Conservation (phyloP, 78 protist species). For the Dictyostelium purpureum region DNA sequence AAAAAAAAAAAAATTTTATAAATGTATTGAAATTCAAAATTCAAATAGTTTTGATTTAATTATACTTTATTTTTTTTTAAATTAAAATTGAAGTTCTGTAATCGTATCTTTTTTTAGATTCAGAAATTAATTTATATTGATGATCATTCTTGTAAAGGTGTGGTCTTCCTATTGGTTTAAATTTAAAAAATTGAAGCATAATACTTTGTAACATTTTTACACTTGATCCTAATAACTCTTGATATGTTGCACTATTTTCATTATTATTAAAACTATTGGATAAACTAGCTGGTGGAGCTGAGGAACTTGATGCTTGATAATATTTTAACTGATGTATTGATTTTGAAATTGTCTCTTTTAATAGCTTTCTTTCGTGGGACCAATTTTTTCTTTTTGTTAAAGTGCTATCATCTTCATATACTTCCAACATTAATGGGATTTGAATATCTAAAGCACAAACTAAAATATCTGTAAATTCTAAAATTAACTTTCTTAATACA, state of each 20-base stretch:
- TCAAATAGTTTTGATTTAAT: neutral
- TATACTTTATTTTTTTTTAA: neutral
- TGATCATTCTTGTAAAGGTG: neutral
- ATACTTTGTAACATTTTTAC: slow-evolving; percentile 11
- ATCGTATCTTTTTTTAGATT: neutral
- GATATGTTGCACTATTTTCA: neutral
- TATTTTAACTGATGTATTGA: neutral
- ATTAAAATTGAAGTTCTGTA: neutral
- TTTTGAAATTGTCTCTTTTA: neutral
- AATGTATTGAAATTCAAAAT: too few relatives aligned
- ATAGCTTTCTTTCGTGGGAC: neutral
- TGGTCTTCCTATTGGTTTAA: slow-evolving; percentile 12
- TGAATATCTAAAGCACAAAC: neutral
- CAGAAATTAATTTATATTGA: neutral
- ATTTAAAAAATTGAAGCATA: neutral
- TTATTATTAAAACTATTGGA: neutral
- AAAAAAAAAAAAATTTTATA: too few relatives aligned
- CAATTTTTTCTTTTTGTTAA: neutral
- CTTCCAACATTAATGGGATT: neutral
- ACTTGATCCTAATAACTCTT: neutral
- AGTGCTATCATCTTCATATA: neutral
- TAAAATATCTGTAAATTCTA: neutral
- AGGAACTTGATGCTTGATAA: neutral
- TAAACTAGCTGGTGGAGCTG: neutral
- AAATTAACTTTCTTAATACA: neutral